These are phyloP conservation scores for Bolboschoenoplectus hybrid DNA, from an alignment of 202 grass and related monocot species.

Conservation along the genomic window DNA sequence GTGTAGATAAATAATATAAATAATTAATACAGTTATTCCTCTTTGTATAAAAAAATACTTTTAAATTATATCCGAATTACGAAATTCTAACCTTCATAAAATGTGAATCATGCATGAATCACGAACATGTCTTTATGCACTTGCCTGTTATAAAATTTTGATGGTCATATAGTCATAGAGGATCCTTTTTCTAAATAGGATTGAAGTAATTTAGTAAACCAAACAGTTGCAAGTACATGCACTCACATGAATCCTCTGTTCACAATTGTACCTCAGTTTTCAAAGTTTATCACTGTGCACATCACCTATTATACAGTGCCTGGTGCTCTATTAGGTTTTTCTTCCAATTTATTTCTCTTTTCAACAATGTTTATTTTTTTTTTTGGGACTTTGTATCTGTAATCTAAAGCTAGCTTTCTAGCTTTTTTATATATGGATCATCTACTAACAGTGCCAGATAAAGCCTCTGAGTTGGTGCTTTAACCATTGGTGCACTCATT, in stretches of 20 bases:
- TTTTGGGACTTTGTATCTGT: background rate
- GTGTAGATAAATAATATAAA: no score
- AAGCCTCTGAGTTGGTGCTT: background rate
- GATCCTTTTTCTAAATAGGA: background rate
- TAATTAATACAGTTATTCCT: no score
- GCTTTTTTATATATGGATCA: background rate
- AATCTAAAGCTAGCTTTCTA: background rate
- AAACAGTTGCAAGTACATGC: background rate
- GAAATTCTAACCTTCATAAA: no score
- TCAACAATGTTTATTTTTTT: background rate
- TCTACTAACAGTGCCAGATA: background rate
- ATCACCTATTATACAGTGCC: background rate
- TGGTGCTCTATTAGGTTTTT: background rate
- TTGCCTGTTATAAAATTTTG: no score
- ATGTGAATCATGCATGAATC: no score
- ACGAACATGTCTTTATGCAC: no score
- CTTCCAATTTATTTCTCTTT: background rate
- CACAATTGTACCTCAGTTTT: background rate
- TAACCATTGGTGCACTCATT: background rate
- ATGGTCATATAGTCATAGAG: background rate
- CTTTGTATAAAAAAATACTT: no score
- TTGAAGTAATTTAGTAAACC: background rate
- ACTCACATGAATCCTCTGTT: conserved; percentile 31
- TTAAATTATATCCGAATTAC: no score
- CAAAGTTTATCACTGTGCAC: background rate